Evolutionary conservation across 2,329 filamentous ascomycete species (phyloP), one percentile per base, ranked within the genome.

Genomic region (Lachnellula cervina): DNA sequence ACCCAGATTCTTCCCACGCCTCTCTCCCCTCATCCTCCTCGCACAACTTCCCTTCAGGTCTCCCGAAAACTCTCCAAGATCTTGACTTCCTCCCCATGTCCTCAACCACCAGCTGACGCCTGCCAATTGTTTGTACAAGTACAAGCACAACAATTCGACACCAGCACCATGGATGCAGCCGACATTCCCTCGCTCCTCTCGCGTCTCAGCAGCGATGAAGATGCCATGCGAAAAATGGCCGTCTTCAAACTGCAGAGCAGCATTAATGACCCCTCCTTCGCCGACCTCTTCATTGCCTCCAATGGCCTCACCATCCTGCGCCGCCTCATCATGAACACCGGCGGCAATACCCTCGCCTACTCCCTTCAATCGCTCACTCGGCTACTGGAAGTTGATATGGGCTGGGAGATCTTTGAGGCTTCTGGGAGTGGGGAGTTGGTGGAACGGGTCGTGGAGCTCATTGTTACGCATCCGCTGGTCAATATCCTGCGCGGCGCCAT

Each of bases 401-500:
- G 94, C 57, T 99, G 94, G 94, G 92, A 97, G 61, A 84, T 88
- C 58, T 89, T 92, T 66, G 85, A 89, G 66, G 78, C 80, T 1
- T 73, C 80, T 17, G 76, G 77, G 5, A 76, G 82, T 16, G 79
- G 83, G 56, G 87, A 90, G 66, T 76, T 93, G 50, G 83, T 87
- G 43, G 83, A 87, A 72, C 77, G 83, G 77, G 84, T 96, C 59
- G 92, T 97, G 65, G 88, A 97, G 71, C 80, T 99, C 51, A 90
- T 97, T 60, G 93, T 97, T 65, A 93, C 86, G 34, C 94, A 97
- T 71, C 94, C 93, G 23, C 81, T 99, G 59, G 94, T 99, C 73
- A 99, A 99, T 71, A 97, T 97, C 69, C 83, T 99, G 58, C 85
- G 94, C 61, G 94, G 94, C 66, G 93, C 93, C 68, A 96, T 99